phyloP scores from a whole-genome alignment of 805 yeast species.

The Saturnispora besseyi region DNA sequence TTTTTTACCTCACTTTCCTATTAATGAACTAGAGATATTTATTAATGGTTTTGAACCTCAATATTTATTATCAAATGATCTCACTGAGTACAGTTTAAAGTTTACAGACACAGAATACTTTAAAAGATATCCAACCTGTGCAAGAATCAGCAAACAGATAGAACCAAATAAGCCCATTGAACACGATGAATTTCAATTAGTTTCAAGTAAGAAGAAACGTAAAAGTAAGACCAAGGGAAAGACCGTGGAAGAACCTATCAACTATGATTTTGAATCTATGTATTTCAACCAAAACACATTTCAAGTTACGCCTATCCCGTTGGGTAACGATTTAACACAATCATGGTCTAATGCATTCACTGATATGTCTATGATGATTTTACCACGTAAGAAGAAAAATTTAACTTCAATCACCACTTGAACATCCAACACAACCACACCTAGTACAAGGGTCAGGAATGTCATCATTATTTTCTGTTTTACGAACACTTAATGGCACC shows the following conservation, averaged over 20 bases:
- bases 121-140: constrained; percentile 23
- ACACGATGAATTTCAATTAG: not conserved
- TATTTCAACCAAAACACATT: constrained; percentile 12
- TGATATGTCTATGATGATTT: constrained; percentile 18
- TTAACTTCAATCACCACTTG: constrained; percentile 50
- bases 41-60: constrained; percentile 17
- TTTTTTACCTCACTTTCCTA: constrained; percentile 30
- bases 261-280: constrained; percentile 13
- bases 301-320: not conserved
- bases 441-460: constrained; percentile 45
- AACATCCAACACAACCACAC: constrained; percentile 83
- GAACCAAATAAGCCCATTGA: not conserved
- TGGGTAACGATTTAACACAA: constrained; percentile 4
- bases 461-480: constrained; percentile 26
- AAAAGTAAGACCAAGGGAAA: constrained; percentile 10
- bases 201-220: not conserved
- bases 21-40: constrained; percentile 22
- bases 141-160: constrained; percentile 17
- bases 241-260: constrained; percentile 5
- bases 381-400: not conserved
- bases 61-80: constrained; percentile 25
- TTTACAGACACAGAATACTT: constrained; percentile 21
- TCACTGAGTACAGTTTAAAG: constrained; percentile 22
- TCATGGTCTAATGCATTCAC: constrained; percentile 24
- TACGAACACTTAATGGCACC: constrained; percentile 52